Base-by-base conservation (phyloP, 2,329 filamentous ascomycete species). In the Beauveria sp. region DNA sequence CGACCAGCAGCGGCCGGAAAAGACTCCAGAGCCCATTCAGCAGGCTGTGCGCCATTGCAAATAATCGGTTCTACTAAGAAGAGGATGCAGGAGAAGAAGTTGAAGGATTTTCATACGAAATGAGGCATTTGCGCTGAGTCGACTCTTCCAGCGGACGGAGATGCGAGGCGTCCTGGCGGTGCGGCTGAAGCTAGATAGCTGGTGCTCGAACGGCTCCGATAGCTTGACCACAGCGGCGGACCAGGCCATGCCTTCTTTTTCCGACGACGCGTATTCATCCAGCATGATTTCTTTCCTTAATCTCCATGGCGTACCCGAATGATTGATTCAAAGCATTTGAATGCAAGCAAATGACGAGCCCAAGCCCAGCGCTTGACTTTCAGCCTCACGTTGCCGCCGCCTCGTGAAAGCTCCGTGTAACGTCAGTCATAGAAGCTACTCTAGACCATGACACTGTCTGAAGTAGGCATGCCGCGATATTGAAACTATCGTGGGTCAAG, bases 1-100 rank as follows among this genome's bases (percentile, higher is more conserved):
- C 72, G 47, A 74, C 71, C 8, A 74, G 57, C 9, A 66, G 64
- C 6, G 71, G 72, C 30, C 70, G 65, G 51, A 70, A 65, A 18
- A 70, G 46, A n/a, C 57, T 60, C 5, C 47, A 45, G 5, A 65
- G 49, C 5, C 49, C 46, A 18, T 59, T 60, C 5, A 49, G 24
- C 14, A 59, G 16, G 38, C 8, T 49, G 18, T 28, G 18, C 14
- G 53, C 43, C 60, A 51, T 58, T 30, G 20, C 20, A n/a, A 26
- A 18, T 5, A n/a, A n/a, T n/a, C 2, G 10, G 2, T 10, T 12
- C 3, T 14, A 2, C 22, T 9, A 28, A 16, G 2, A 24, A 10
- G 4, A 9, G 4, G 34, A n/a, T 50, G 20, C 40, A 55, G 22
- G 9, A 26, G 45, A 22, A n/a, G 34, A 9, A 28, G 6, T 1